Evolutionary conservation across 1,284 basidiomycete genomes (phyloP), one percentile per base, ranked within the genome.

Genomic region (Trametes versicolor): DNA sequence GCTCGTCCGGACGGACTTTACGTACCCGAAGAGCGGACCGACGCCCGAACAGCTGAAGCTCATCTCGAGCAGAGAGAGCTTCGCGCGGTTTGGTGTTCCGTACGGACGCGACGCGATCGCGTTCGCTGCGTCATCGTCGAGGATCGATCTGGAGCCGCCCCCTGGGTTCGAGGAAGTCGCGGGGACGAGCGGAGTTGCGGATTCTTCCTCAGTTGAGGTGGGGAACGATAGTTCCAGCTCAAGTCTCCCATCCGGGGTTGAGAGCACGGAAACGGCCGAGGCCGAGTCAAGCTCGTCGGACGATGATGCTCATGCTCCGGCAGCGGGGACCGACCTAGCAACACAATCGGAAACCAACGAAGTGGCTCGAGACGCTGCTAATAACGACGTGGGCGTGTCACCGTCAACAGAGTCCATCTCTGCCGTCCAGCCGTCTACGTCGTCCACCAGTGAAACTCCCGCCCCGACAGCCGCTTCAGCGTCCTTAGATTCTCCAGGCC

Each of bases 31-130:
- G 55, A 74, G 77, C 8, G 85, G 86, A 0, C 79, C 85, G 48
- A 87, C 85, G 19, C 77, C 85, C 0, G 84, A 87, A 60, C 85
- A 87, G 70, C 74, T 87, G 63, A 80, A 80, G 68, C 75, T 87
- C 61, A 80, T 87, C 61, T 79, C 81, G 49, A 82, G 81, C 21
- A 73, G 82, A 17, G 82, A 85, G 64, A 78, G 77, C 19, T 73
- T 86, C 57, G 81, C 79, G 52, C 76, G 75, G 58, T 87, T 86
- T 65, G 83, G 84, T 9, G 72, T 84, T 60, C 85, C 85, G 39
- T 87, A 85, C 51, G 85, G 86, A 0, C 68, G 77, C 2, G 84
- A 82, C 60, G 84, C 84, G 12, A 74, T 83, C 23, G 82, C 80
- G 47, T 83, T 74, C 63, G 77, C 78, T 9, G 45, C 48, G 50